Conservation (phyloP, 2,329 filamentous ascomycete species). For the Fusarium scirpi region DNA sequence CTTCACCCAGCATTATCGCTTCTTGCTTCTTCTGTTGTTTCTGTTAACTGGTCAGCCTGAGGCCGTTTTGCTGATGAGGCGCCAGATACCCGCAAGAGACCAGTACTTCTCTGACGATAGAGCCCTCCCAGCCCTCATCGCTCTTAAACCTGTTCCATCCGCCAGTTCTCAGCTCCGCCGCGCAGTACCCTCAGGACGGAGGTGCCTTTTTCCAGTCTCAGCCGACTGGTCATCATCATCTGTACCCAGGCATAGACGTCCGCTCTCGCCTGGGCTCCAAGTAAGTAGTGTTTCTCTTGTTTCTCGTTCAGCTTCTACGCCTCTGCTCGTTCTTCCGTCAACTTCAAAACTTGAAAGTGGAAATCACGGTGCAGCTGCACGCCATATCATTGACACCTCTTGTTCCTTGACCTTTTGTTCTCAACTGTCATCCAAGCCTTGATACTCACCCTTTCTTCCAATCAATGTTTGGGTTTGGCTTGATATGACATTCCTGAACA, state of each 20-base stretch:
- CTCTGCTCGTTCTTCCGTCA: constrained; percentile 11
- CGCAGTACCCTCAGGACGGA: constrained; percentile 64
- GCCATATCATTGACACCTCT: constrained; percentile 1
- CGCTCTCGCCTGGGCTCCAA: constrained; percentile 66
- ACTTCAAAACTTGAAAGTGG: constrained; percentile 6
- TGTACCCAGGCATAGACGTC: constrained; percentile 64
- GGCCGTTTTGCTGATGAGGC: constrained; percentile 45
- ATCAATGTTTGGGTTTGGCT: constrained; percentile 5
- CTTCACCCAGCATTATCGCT: constrained; percentile 23
- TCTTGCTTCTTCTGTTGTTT: constrained; percentile 25
- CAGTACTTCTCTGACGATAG: constrained; percentile 65
- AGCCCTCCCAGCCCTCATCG: constrained; percentile 64
- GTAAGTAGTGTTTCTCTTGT: constrained; percentile 56
- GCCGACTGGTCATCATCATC: constrained; percentile 54
- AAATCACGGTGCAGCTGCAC: constrained; percentile 4
- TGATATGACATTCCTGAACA: constrained; percentile 13
- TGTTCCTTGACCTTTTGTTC: not conserved
- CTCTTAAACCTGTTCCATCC: constrained; percentile 66
- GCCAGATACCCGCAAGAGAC: constrained; percentile 68
- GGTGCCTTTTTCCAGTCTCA: constrained; percentile 63
- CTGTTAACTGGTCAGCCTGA: constrained; percentile 35
- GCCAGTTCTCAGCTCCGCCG: constrained; percentile 59
- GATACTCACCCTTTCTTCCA: not conserved
- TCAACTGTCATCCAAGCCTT: not conserved
- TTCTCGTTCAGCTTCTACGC: constrained; percentile 1